Evolutionary conservation across 768 basidiomycete species (phyloP).

Genomic region (Kwoniella sp.): DNA sequence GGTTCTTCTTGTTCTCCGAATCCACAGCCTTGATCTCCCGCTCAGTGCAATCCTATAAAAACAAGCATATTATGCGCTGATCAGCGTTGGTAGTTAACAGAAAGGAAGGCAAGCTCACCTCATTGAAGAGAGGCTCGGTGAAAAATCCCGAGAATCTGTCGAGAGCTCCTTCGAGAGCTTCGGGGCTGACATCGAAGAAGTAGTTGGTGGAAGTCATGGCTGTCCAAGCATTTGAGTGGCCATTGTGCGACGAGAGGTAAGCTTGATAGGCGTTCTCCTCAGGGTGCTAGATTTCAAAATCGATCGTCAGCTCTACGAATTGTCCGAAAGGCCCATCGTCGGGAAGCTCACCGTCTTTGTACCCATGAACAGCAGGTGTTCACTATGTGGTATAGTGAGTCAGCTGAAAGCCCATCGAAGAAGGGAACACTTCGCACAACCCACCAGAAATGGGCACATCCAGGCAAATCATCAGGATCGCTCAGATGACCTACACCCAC

Average conservation of each 20-base stretch:
- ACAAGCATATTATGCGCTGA: neutral
- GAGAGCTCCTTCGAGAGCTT: constrained; percentile 55
- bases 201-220: constrained; percentile 86
- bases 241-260: constrained; percentile 64
- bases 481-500: constrained; percentile 91
- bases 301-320: constrained; percentile 4
- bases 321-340: neutral
- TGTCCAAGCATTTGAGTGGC: constrained; percentile 86
- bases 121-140: constrained; percentile 80
- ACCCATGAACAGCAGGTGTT: constrained; percentile 88
- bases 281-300: constrained; percentile 35
- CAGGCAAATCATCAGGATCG: constrained; percentile 69
- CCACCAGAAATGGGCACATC: constrained; percentile 58
- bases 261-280: constrained; percentile 90
- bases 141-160: constrained; percentile 69
- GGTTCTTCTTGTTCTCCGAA: constrained; percentile 91
- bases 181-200: constrained; percentile 72
- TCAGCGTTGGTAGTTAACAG: too few relatives aligned
- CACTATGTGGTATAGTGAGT: constrained; percentile 58
- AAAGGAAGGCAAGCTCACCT: constrained; percentile 39
- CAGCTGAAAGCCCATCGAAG: neutral
- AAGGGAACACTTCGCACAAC: constrained; percentile 2
- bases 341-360: constrained; percentile 63
- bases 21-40: constrained; percentile 75
- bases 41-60: constrained; percentile 53